A percentile compares a stretch with the other conserved stretches of the same genome.
These are phyloP conservation scores for Ogataea methanolica DNA, from an alignment of 805 yeast species.

Conservation along the genomic window DNA sequence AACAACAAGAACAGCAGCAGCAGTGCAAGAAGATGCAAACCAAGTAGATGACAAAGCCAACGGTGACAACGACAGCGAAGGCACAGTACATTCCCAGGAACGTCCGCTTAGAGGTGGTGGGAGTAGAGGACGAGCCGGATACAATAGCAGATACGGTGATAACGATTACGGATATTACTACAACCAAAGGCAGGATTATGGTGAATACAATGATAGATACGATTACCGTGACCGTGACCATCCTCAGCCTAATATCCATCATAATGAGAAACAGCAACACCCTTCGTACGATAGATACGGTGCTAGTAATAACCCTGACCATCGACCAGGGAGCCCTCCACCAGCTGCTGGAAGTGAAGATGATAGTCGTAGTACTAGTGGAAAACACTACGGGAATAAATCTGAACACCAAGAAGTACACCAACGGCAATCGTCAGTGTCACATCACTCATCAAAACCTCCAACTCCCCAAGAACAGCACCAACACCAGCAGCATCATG, in stretches of 20 bases:
- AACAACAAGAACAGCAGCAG: background rate
- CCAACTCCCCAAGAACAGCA: background rate
- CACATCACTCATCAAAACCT: no score
- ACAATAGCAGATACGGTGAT: slow-evolving; percentile 6
- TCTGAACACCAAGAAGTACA: no score
- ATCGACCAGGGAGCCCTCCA: no score
- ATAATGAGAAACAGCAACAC: slow-evolving; percentile 1
- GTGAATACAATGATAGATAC: slow-evolving; percentile 4
- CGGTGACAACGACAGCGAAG: background rate
- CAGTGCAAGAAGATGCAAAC: background rate
- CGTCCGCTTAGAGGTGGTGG: background rate
- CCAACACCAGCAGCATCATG: background rate
- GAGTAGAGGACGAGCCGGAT: slow-evolving; percentile 1
- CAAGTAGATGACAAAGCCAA: background rate
- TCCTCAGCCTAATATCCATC: no score
- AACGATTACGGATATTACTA: slow-evolving; percentile 1
- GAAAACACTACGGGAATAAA: no score
- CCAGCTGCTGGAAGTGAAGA: no score
- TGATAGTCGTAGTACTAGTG: no score
- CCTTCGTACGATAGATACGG: background rate
- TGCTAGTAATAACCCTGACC: no score
- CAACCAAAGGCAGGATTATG: background rate
- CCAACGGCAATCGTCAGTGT: no score
- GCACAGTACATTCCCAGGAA: background rate
- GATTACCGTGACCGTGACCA: slow-evolving; percentile 1